phyloP scores from a whole-genome alignment of 202 grass and related monocot species.

The Zoysia matrella region DNA sequence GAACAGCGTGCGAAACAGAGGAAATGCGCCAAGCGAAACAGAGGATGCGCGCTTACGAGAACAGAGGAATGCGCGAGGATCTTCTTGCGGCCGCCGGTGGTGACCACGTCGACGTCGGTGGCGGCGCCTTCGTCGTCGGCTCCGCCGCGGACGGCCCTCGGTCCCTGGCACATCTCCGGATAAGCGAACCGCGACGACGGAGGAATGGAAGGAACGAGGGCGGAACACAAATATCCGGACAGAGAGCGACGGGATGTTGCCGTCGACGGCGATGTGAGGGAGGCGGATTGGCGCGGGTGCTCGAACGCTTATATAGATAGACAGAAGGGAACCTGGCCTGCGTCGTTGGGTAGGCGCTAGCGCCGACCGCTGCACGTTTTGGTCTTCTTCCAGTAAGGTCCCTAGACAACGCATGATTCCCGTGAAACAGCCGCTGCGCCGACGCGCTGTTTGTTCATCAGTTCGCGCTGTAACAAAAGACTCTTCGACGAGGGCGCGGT shows the following conservation, averaged over 20 bases:
- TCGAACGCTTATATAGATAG: conserved; percentile 48
- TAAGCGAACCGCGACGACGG: not conserved
- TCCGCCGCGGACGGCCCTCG: not conserved
- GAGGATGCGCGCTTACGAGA: conserved; percentile 13
- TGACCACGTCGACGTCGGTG: conserved; percentile 8
- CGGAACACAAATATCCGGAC: conserved; percentile 48
- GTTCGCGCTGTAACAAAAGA: not conserved
- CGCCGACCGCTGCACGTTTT: not conserved
- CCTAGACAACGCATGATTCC: not conserved
- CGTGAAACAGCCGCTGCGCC: not conserved
- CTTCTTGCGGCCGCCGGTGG: too few relatives aligned
- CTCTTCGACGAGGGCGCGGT: too few relatives aligned
- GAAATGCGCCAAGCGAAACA: not conserved
- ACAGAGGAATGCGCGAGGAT: conserved; percentile 26
- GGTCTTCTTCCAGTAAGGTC: not conserved
- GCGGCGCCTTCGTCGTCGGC: conserved; percentile 36
- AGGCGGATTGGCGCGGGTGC: not conserved
- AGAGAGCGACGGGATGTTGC: conserved; percentile 2
- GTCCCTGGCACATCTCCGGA: conserved; percentile 33
- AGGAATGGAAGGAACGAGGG: not conserved
- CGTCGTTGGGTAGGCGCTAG: not conserved
- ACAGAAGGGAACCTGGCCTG: not conserved
- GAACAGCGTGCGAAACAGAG: not conserved
- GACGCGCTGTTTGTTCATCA: not conserved
- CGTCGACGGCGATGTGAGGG: not conserved